Percentiles rank a stretch among this genome's conserved stretches.
phyloP scores from a whole-genome alignment of 306 rosid species.

The Hippophae gyantsensis region DNA sequence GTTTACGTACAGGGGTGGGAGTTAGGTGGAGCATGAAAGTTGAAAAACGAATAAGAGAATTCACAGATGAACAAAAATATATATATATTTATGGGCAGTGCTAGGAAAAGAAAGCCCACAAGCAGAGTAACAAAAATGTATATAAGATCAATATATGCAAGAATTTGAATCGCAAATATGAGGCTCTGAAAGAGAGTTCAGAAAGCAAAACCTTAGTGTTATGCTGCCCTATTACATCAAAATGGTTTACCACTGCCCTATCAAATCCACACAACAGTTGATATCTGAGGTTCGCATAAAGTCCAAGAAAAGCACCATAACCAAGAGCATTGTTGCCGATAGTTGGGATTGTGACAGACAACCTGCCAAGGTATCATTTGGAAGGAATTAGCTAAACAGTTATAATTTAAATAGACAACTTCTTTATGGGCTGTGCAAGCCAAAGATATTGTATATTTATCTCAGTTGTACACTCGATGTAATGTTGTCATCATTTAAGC shows the following conservation, averaged over 20 bases:
- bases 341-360: constrained; percentile 80
- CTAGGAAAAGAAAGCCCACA: too few relatives aligned
- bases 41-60: too few relatives aligned
- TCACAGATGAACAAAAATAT: too few relatives aligned
- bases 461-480: too few relatives aligned
- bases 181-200: neutral
- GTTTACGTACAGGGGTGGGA: too few relatives aligned
- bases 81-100: too few relatives aligned
- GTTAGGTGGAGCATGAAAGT: too few relatives aligned
- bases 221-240: constrained; percentile 98
- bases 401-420: constrained; percentile 8
- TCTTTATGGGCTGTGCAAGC: too few relatives aligned
- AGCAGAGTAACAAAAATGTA: neutral
- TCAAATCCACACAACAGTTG: constrained; percentile 89
- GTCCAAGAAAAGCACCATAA: constrained; percentile 95
- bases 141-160: neutral
- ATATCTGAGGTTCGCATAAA: constrained; percentile 88
- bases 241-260: constrained; percentile 65
- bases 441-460: too few relatives aligned
- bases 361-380: constrained; percentile 34
- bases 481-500: too few relatives aligned
- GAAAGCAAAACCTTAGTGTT: constrained; percentile 51
- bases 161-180: neutral
- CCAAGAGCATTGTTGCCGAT: constrained; percentile 80
- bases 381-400: neutral